A percentile compares a stretch with the other conserved stretches of the same genome.
Conservation (phyloP, 371 early-diverging fungal genomes). For the Mortierella sp. region DNA sequence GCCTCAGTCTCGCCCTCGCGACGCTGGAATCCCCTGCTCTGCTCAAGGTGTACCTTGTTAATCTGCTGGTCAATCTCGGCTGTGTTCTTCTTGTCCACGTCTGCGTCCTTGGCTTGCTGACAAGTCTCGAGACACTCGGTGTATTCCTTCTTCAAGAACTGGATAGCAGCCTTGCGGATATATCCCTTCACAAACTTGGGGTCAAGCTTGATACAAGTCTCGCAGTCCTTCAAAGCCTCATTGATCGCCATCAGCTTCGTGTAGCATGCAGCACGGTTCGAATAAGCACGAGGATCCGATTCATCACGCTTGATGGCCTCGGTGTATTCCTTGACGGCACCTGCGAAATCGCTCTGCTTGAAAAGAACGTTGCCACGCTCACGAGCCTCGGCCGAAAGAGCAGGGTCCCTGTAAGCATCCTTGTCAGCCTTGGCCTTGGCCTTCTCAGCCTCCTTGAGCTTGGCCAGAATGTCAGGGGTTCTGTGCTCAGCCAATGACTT, state of each 20-base stretch:
- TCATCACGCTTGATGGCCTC: conserved; percentile 97
- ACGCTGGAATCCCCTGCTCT: conserved; percentile 69
- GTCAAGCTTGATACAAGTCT: conserved; percentile 88
- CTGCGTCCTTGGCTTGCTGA: conserved; percentile 79
- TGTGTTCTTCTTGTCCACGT: conserved; percentile 84
- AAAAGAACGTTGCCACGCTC: conserved; percentile 94
- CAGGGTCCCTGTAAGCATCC: conserved; percentile 87
- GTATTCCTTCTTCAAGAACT: conserved; percentile 90
- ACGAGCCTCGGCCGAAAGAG: conserved; percentile 90
- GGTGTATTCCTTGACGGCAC: conserved; percentile 94
- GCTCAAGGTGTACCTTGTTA: conserved; percentile 79
- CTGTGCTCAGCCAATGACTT: conserved; percentile 97
- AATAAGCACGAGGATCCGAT: conserved; percentile 88
- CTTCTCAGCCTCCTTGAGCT: conserved; percentile 91
- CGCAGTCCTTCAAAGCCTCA: conserved; percentile 96
- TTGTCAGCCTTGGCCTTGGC: conserved; percentile 80
- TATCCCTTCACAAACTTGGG: conserved; percentile 95
- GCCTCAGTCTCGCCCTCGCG: conserved; percentile 71
- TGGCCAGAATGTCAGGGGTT: conserved; percentile 90
- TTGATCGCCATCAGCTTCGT: conserved; percentile 93
- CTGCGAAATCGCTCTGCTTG: conserved; percentile 89
- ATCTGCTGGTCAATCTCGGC: conserved; percentile 87
- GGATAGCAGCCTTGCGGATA: conserved; percentile 95
- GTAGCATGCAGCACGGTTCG: conserved; percentile 97
- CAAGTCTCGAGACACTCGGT: conserved; percentile 86